A percentile compares a stretch with the other conserved stretches of the same genome.
These are phyloP conservation scores for Nematocida ausubeli DNA, from an alignment of 371 early-diverging fungal genomes.

Conservation along the genomic window DNA sequence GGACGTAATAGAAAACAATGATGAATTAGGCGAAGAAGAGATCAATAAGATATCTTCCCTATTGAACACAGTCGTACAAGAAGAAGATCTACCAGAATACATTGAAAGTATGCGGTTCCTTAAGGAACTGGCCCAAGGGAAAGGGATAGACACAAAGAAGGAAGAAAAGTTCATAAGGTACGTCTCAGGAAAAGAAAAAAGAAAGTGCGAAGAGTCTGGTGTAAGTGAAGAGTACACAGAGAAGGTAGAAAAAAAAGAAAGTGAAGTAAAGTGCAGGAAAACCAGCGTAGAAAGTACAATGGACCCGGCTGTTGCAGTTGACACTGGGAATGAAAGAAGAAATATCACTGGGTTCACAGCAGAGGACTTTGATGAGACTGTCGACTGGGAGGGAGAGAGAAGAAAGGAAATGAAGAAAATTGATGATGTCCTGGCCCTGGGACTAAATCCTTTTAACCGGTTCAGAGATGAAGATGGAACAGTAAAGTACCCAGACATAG, in stretches of 20 bases:
- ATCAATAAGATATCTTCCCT: background rate
- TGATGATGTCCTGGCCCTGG: background rate
- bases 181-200: background rate
- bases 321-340: background rate
- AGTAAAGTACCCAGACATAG: background rate
- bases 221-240: background rate
- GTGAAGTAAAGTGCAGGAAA: background rate
- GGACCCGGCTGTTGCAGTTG: background rate
- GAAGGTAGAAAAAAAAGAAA: background rate
- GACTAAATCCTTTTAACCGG: background rate
- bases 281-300: background rate
- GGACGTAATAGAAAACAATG: background rate
- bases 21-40: background rate
- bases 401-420: background rate
- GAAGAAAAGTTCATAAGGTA: background rate
- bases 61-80: background rate
- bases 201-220: background rate
- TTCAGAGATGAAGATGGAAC: background rate
- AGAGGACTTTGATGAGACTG: background rate
- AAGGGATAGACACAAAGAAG: background rate
- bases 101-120: background rate
- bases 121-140: background rate
- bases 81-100: slow-evolving; percentile 7
- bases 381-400: background rate
- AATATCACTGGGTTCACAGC: background rate